phyloP scores from a whole-genome alignment of 495 filamentous ascomycete species.

The Alectoria sarmentosa region DNA sequence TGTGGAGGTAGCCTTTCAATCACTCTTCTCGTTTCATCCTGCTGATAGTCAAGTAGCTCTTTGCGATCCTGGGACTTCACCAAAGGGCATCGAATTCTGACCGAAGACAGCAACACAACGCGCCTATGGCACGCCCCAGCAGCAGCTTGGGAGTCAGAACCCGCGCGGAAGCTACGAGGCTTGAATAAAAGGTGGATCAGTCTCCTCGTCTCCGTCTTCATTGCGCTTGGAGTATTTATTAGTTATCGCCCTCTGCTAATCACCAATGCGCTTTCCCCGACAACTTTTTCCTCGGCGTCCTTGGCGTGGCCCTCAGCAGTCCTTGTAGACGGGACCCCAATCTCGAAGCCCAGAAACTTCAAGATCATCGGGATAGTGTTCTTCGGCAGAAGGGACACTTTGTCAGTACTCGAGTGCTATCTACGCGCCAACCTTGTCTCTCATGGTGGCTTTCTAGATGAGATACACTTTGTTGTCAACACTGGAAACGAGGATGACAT shows the following conservation, averaged over 20 bases:
- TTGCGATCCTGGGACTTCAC: background rate
- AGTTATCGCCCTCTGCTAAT: background rate
- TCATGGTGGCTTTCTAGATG: slow-evolving; percentile 44
- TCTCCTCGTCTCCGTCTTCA: background rate
- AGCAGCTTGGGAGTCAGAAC: background rate
- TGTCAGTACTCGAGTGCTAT: slow-evolving; percentile 42
- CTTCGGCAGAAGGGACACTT: slow-evolving; percentile 20
- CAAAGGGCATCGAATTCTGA: background rate
- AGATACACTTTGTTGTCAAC: slow-evolving; percentile 41
- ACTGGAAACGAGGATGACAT: slow-evolving; percentile 40
- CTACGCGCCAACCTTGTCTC: slow-evolving; percentile 39
- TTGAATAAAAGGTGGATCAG: background rate
- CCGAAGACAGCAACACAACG: background rate
- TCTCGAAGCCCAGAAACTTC: slow-evolving; percentile 32
- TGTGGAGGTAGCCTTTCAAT: background rate
- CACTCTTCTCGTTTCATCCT: background rate
- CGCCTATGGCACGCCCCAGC: background rate
- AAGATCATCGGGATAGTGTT: slow-evolving; percentile 42
- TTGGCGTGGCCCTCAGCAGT: background rate
- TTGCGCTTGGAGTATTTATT: background rate
- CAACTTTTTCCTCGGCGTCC: background rate
- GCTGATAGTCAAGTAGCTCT: background rate
- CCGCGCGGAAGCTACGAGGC: background rate
- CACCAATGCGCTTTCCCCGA: background rate
- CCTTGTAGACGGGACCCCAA: background rate